Base-by-base conservation (phyloP, 163 green algal genomes). In the Chloromonas sp. region DNA sequence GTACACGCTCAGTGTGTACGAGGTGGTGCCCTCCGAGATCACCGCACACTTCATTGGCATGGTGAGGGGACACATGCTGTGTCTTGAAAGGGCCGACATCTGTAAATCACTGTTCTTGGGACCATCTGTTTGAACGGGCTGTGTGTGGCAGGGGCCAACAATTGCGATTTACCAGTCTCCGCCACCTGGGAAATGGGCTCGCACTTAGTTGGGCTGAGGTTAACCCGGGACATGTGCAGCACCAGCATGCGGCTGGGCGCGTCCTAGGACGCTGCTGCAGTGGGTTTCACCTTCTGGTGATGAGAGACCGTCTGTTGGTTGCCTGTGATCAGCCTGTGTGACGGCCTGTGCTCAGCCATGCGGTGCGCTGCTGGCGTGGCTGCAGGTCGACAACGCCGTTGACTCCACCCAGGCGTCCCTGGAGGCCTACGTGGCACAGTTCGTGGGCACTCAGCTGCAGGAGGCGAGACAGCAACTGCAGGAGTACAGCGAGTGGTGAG, bases 1-100 rank as follows among this genome's bases (percentile, higher is more conserved):
- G 2, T 93, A 94, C 88, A 89, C 86, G 8, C 81, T 87, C 70
- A 89, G 83, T 60, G 85, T 87, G 1, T 94, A 91, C 81, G 84
- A 86, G 58, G 86, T 93, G 61, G 60, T 84, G 74, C 89, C 90
- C 0, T 77, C 78, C 3, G 87, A 85, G 66, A 84, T 90, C 14
- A 77, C 15, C 3, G 57, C 83, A 57, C 83, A 86, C 79, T 88
- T 87, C 74, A 87, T 87, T 61, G 60, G 15, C n/a, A 78, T 82
- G 76, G 83, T 83, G 58, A 3, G 70, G 13, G 81, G n/a, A 14
- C 15, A 57, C 5, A 14, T 79, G n/a, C 66, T 59, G 61, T 5
- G 81, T 60, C 81, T 74, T 36, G 36, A 36, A 36, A 36, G 36
- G 36, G 36, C 36, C 36, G 36, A 36, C 3, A n/a, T 83, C 57